Evolutionary conservation across 2,329 filamentous ascomycete species (phyloP).

Genomic region (Aphanocladium album): DNA sequence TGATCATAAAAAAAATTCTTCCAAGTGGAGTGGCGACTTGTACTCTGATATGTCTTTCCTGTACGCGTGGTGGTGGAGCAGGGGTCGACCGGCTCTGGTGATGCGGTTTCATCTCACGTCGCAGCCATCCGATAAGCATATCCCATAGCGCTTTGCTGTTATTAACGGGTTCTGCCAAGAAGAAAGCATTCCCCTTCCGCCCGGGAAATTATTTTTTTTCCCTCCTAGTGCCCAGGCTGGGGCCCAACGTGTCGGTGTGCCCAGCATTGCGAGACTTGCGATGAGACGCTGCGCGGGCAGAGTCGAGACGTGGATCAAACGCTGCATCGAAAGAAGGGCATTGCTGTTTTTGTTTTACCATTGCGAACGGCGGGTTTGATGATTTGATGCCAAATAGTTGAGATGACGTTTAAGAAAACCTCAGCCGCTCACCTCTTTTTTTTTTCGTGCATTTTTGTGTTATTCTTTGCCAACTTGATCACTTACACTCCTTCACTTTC

Average conservation of each 20-base stretch:
- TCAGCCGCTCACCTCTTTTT: not conserved
- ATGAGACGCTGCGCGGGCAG: slow-evolving; percentile 4
- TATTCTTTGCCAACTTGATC: not conserved
- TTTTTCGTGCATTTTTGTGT: not conserved
- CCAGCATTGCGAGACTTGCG: slow-evolving; percentile 8
- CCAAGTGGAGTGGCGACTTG: no score
- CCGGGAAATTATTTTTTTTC: not conserved
- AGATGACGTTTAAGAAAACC: slow-evolving; percentile 5
- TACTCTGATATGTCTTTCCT: not conserved
- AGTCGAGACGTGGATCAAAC: slow-evolving; percentile 10
- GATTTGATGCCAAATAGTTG: not conserved
- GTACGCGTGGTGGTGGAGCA: not conserved
- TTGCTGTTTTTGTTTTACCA: not conserved
- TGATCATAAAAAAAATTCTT: not conserved
- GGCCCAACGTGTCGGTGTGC: no score
- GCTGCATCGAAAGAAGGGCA: not conserved
- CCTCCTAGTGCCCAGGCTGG: no score
- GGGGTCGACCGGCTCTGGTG: not conserved
- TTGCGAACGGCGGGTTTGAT: not conserved
- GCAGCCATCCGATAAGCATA: not conserved
- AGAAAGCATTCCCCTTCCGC: not conserved
- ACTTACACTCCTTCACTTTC: not conserved
- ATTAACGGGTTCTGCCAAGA: not conserved
- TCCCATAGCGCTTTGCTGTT: not conserved
- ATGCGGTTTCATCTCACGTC: slow-evolving; percentile 8